Conservation (phyloP, 768 basidiomycete genomes). For the Arthromyces matolae region DNA sequence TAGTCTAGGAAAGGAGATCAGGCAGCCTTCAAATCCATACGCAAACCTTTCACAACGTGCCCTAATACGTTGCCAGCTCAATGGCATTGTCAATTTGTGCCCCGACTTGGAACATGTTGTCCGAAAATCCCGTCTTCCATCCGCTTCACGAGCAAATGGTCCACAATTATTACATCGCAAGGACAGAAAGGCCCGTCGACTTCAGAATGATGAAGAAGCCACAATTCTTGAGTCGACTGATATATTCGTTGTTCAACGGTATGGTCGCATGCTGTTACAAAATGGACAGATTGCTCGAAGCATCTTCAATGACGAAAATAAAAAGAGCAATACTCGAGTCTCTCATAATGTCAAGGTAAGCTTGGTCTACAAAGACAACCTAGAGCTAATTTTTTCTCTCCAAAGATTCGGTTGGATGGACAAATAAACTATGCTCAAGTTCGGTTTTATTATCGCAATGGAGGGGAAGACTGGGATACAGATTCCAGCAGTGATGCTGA, state of each 20-base stretch:
- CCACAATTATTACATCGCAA: background rate
- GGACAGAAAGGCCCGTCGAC: background rate
- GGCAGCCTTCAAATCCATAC: constrained; percentile 20
- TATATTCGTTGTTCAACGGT: background rate
- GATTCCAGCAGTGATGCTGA: too few relatives aligned
- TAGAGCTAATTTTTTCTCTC: background rate
- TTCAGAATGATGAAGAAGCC: background rate
- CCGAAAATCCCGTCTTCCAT: background rate
- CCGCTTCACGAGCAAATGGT: background rate
- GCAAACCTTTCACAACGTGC: constrained; percentile 25
- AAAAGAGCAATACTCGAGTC: background rate
- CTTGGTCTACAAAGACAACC: background rate
- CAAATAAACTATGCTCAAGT: background rate
- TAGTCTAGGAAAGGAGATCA: constrained; percentile 24
- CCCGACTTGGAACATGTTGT: background rate
- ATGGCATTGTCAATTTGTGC: background rate
- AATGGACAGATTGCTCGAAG: background rate
- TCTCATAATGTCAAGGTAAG: background rate
- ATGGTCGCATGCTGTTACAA: background rate
- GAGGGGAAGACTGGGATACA: background rate
- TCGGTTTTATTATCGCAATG: background rate
- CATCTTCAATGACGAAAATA: background rate
- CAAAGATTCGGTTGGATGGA: background rate
- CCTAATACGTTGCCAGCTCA: too few relatives aligned
- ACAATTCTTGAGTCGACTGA: background rate